Base-by-base conservation (phyloP, 805 yeast species). In the Candida coquimbonensis region DNA sequence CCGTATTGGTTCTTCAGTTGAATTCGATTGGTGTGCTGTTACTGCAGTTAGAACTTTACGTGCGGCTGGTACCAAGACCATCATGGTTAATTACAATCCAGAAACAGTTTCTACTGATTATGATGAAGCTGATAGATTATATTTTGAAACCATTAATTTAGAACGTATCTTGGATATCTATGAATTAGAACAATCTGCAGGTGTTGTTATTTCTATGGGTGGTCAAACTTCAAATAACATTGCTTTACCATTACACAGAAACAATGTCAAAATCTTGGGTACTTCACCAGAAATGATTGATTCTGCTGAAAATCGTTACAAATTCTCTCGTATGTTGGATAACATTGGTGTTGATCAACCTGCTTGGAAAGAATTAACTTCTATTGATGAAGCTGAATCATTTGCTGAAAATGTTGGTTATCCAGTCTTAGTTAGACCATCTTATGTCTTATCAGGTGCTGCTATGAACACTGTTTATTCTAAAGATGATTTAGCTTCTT, bases 1-100 rank as follows among this genome's bases (percentile, higher is more conserved):
- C 77, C 82, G 99, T 73, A 91, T 91, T 64, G 99, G 99, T 59
- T 93, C 98, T 7, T 91, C 98, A 29, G 99, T 91, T 51, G 99
- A 91, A 70, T 91, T 91, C 64, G 99, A 91, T 72, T 91, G 98
- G 97, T 91, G 99, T 80, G 98, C 98, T 40, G 99, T 91, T 48
- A 80, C 96, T 53, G 93, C 98, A 40, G 93, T 89, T 53, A 81
- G 98, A 70, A 88, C 98, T 36, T 75, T 91, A 63, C 81, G 99
- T 60, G 84, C 84, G 55, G 78, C 80, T 64, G 88, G 90, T 48
- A 73, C 77, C 62, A 91, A 89, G 74, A 91, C 98, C 37, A 83
- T 93, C 62, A 93, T 93, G 97, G 81, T 91, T 61, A 91, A 91
- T 74, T 91, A 93, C 73, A 91, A 91, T 72, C 99, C 99, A 36